These are phyloP conservation scores for Hysterium pulicare DNA, from an alignment of 2,329 filamentous ascomycete genomes.

Conservation along the genomic window DNA sequence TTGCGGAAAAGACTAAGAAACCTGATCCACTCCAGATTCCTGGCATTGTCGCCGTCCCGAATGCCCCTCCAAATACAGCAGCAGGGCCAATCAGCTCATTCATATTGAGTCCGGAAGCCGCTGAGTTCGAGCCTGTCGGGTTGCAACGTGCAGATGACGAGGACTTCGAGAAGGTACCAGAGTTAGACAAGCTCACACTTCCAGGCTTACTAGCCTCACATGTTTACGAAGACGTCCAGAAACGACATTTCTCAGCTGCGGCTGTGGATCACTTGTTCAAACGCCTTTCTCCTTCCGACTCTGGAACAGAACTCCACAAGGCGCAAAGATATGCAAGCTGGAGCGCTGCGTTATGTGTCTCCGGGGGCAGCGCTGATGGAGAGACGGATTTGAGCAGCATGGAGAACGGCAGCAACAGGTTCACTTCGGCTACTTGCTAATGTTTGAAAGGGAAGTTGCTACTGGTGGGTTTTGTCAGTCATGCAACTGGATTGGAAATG, in stretches of 20 bases:
- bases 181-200: slow-evolving; percentile 19
- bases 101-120: not conserved
- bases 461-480: no score
- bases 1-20: no score
- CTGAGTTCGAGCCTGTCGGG: slow-evolving; percentile 14
- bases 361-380: no score
- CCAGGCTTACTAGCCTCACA: slow-evolving; percentile 17
- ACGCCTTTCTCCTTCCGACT: slow-evolving; percentile 4
- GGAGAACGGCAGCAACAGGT: no score
- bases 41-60: no score
- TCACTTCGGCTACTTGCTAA: no score
- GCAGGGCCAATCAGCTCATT: not conserved
- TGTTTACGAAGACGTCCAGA: slow-evolving; percentile 7
- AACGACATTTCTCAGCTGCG: slow-evolving; percentile 15
- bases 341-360: not conserved
- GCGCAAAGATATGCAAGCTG: not conserved
- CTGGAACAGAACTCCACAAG: no score
- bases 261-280: slow-evolving; percentile 10
- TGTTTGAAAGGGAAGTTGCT: no score
- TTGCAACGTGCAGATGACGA: not conserved
- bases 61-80: not conserved
- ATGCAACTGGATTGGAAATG: no score
- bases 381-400: no score
- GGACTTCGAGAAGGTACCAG: not conserved
- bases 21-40: no score